Conservation (phyloP, 345 rosid genomes). For the Ceriops decandra region DNA sequence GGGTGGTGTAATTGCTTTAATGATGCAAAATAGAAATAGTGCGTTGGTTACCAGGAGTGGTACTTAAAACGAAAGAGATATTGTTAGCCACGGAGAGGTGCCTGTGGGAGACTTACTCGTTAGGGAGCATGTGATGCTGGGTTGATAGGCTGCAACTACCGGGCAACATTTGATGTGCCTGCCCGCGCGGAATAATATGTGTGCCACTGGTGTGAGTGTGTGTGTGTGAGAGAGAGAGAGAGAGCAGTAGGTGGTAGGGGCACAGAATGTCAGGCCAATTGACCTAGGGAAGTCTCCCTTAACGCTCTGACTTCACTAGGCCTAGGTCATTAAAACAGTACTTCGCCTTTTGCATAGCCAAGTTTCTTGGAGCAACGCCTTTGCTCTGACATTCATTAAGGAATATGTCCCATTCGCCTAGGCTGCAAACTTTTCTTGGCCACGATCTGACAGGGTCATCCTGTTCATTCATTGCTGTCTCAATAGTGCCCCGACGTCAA, state of each 20-base stretch:
- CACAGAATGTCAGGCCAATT: conserved; percentile 6
- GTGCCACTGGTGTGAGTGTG: background rate
- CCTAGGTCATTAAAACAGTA: no score
- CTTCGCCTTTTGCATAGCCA: no score
- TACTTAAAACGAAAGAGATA: conserved; percentile 18
- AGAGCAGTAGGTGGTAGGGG: conserved; percentile 12
- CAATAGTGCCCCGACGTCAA: no score
- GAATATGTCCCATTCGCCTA: no score
- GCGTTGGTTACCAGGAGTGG: background rate
- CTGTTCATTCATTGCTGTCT: no score
- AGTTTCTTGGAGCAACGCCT: no score
- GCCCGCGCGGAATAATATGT: conserved; percentile 5
- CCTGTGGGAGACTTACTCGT: conserved; percentile 25
- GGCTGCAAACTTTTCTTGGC: no score
- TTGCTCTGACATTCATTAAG: no score
- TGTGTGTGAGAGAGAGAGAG: background rate
- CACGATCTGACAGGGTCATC: no score
- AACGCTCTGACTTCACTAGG: background rate
- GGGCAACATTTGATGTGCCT: conserved; percentile 26
- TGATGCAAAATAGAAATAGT: background rate
- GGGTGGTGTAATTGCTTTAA: no score
- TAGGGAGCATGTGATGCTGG: conserved; percentile 26
- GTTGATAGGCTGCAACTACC: background rate
- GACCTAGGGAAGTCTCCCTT: background rate
- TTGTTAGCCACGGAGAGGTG: conserved; percentile 27